Evolutionary conservation across 495 filamentous ascomycete species (phyloP).

Genomic region (Bacidia rubella): DNA sequence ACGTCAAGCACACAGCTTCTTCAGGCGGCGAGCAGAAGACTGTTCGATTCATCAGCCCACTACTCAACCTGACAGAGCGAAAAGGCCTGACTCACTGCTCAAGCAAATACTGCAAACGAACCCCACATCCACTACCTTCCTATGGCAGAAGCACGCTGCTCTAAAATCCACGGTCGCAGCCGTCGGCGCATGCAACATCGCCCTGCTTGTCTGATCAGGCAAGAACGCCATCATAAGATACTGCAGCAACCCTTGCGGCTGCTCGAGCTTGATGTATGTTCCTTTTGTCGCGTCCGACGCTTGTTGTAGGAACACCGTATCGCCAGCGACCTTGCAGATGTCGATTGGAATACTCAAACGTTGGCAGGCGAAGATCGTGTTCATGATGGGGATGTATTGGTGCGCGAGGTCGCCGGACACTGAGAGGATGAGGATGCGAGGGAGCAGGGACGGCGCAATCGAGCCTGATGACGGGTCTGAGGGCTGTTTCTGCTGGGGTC

Average conservation of each 20-base stretch:
- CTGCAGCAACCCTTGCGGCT: slow-evolving; percentile 60
- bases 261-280: slow-evolving; percentile 61
- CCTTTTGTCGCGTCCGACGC: slow-evolving; percentile 82
- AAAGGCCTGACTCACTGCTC: slow-evolving; percentile 44
- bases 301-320: slow-evolving; percentile 88
- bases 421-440: slow-evolving; percentile 80
- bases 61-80: background rate
- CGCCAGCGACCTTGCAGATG: slow-evolving; percentile 70
- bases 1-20: slow-evolving; percentile 72
- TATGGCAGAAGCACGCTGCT: slow-evolving; percentile 93
- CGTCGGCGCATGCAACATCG: slow-evolving; percentile 57
- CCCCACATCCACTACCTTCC: slow-evolving; percentile 77
- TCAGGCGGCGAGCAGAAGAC: slow-evolving; percentile 53
- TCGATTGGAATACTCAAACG: slow-evolving; percentile 78
- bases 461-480: slow-evolving; percentile 19
- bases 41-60: slow-evolving; percentile 6
- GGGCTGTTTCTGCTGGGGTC: slow-evolving; percentile 16
- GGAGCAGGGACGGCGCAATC: slow-evolving; percentile 37
- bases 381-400: slow-evolving; percentile 97
- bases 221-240: slow-evolving; percentile 95
- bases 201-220: slow-evolving; percentile 54
- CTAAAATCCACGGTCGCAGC: slow-evolving; percentile 89
- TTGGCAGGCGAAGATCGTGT: slow-evolving; percentile 85
- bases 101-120: slow-evolving; percentile 94
- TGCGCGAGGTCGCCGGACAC: slow-evolving; percentile 68